These are phyloP conservation scores for Hypoxylon sp. DNA, from an alignment of 2,329 filamentous ascomycete species.

Conservation along the genomic window DNA sequence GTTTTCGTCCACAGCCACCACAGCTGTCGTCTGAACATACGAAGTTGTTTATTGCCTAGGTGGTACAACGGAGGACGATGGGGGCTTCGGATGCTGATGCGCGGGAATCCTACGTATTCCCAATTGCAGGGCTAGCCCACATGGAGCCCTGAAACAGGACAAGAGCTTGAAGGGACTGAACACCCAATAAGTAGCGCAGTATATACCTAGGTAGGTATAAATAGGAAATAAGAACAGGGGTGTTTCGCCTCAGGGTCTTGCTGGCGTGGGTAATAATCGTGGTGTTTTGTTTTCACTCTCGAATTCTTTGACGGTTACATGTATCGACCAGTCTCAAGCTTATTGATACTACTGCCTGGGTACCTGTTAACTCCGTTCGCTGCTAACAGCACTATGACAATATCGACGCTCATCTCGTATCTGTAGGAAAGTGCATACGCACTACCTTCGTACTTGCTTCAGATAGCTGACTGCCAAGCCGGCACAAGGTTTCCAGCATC, in stretches of 20 bases:
- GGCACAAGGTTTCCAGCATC: constrained; percentile 21
- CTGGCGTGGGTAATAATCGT: background rate
- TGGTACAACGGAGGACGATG: background rate
- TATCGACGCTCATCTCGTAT: constrained; percentile 13
- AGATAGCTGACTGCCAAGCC: constrained; percentile 33
- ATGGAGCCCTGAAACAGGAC: constrained; percentile 31
- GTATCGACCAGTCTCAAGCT: background rate
- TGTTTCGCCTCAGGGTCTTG: constrained; percentile 19
- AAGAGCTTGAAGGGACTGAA: constrained; percentile 15
- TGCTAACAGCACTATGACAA: background rate
- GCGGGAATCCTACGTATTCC: constrained; percentile 28
- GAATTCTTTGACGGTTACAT: background rate
- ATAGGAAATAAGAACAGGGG: constrained; percentile 29
- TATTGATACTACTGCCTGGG: background rate
- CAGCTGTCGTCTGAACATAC: too few species aligned
- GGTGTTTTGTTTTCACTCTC: constrained; percentile 1
- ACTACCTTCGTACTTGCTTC: background rate
- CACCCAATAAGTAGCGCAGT: background rate
- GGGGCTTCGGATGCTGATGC: background rate
- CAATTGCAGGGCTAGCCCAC: constrained; percentile 5
- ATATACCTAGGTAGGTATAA: constrained; percentile 25
- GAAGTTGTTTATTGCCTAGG: too few species aligned
- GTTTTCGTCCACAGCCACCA: too few species aligned
- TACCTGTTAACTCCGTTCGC: background rate
- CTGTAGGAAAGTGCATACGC: background rate